phyloP scores from a whole-genome alignment of 768 basidiomycete genomes.

The Lactifluus subvellereus region DNA sequence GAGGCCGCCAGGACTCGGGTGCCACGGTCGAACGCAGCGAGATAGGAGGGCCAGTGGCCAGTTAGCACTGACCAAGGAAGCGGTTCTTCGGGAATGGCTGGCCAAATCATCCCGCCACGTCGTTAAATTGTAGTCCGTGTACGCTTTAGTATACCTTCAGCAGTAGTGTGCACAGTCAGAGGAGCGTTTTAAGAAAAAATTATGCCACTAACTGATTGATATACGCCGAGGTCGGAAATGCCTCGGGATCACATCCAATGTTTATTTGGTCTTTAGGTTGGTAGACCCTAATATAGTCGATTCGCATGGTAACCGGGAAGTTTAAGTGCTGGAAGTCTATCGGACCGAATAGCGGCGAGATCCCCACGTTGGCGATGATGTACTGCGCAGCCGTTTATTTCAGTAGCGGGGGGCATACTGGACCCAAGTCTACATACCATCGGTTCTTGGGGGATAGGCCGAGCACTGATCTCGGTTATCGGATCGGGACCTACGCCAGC shows the following conservation, averaged over 20 bases:
- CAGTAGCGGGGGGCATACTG: neutral
- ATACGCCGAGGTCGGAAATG: slow-evolving; percentile 70
- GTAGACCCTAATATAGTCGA: slow-evolving; percentile 83
- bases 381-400: slow-evolving; percentile 33
- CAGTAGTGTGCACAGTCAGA: neutral
- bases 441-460: slow-evolving; percentile 41
- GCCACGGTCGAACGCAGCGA: neutral
- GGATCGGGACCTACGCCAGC: slow-evolving; percentile 34
- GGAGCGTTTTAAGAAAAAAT: neutral
- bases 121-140: slow-evolving; percentile 57
- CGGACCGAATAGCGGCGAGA: slow-evolving; percentile 52
- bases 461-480: slow-evolving; percentile 29
- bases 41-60: neutral
- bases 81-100: slow-evolving; percentile 48
- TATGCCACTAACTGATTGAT: slow-evolving; percentile 53
- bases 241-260: slow-evolving; percentile 62
- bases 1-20: neutral
- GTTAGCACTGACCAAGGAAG: slow-evolving; percentile 40
- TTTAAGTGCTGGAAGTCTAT: slow-evolving; percentile 49
- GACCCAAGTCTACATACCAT: slow-evolving; percentile 29
- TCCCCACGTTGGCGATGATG: slow-evolving; percentile 52
- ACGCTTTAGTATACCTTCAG: slow-evolving; percentile 56
- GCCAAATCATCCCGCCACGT: slow-evolving; percentile 42
- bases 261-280: slow-evolving; percentile 46
- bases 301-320: slow-evolving; percentile 54